Base-by-base conservation (phyloP, 768 basidiomycete species). In the Xerocomellus chrysenteron region DNA sequence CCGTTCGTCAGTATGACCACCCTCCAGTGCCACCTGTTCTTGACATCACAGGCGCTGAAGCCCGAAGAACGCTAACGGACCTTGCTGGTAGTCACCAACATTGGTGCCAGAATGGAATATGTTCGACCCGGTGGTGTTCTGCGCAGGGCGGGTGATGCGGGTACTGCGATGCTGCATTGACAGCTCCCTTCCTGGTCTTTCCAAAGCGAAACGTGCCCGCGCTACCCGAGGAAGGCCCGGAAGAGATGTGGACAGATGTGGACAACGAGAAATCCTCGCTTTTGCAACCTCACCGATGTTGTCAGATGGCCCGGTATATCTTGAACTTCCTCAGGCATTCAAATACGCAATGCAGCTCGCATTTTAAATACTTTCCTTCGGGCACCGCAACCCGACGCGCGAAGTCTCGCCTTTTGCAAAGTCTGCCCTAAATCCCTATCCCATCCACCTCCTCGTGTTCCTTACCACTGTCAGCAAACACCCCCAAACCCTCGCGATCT, bases 11-110 rank as follows among this genome's bases (percentile, higher is more conserved):
- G 96, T 70, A 84, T 99, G 81, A 92, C 90, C n/a, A 86, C 93
- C 9, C 78, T 91, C 0, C 94, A 21, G 21, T 21, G 21, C 2
- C 21, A 95, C 66, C 88, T 93, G 0, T 98, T 93, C 72, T 72
- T 81, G 14, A 90, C 88, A 0, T 94, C 55, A 92, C 95, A 57
- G 85, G 83, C 11, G 87, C 84, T 0, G 83, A 90, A 21, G 21
- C 21, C 21, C 21, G 21, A 21, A 61, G 88, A 87, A 67, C 84
- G 87, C 30, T 92, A 96, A 54, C 98, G 97, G 97, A 87, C 92
- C 63, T 94, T 95, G 89, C 96, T 98, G 92, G 96, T 85, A 0
- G 76, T 89, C 45, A 78, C 92, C 62, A 96, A 96, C 69, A 78
- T 98, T 35, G 79, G 83, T 5, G 82, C 90, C 0, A 72, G 97